These are phyloP conservation scores for Boletales sp. DNA, from an alignment of 768 basidiomycete genomes.

Conservation along the genomic window DNA sequence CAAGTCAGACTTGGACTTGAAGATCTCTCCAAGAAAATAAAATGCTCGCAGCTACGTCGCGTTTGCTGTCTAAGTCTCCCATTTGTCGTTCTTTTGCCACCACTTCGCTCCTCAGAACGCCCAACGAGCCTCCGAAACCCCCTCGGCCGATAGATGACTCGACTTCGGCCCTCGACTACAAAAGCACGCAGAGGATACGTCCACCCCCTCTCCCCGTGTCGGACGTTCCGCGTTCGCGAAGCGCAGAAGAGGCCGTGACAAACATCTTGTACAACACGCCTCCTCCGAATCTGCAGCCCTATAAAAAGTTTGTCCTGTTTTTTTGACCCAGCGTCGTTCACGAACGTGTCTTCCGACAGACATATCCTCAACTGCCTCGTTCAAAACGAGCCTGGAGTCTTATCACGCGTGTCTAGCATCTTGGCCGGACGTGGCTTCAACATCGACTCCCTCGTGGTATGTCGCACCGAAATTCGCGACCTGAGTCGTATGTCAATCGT, in stretches of 20 bases:
- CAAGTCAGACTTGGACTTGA: neutral
- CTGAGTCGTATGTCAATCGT: slow-evolving; percentile 98
- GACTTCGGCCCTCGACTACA: slow-evolving; percentile 94
- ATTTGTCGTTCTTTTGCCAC: slow-evolving; percentile 22
- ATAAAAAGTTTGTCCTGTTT: slow-evolving; percentile 66
- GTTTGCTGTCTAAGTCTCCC: slow-evolving; percentile 14
- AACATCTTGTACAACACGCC: slow-evolving; percentile 98
- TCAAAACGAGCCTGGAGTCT: slow-evolving; percentile 99
- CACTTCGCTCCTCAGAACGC: slow-evolving; percentile 10
- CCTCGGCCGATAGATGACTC: slow-evolving; percentile 86
- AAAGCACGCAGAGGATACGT: slow-evolving; percentile 60
- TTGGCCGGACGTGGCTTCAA: slow-evolving; percentile 97
- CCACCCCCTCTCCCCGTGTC: slow-evolving; percentile 85
- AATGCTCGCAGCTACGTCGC: slow-evolving; percentile 16
- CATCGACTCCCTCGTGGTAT: slow-evolving; percentile 97
- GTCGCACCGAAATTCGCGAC: slow-evolving; percentile 95
- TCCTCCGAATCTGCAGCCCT: slow-evolving; percentile 86
- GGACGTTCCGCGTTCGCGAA: slow-evolving; percentile 78
- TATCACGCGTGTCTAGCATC: slow-evolving; percentile 96
- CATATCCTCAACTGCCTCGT: slow-evolving; percentile 97
- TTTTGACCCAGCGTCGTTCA: neutral
- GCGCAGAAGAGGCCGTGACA: slow-evolving; percentile 94
- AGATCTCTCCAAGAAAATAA: neutral
- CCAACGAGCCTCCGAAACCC: slow-evolving; percentile 56
- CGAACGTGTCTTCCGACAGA: slow-evolving; percentile 38